Percentiles rank a stretch among this genome's conserved stretches.
Evolutionary conservation across 495 filamentous ascomycete species (phyloP).

Genomic region (Astrocystis sublimbata): DNA sequence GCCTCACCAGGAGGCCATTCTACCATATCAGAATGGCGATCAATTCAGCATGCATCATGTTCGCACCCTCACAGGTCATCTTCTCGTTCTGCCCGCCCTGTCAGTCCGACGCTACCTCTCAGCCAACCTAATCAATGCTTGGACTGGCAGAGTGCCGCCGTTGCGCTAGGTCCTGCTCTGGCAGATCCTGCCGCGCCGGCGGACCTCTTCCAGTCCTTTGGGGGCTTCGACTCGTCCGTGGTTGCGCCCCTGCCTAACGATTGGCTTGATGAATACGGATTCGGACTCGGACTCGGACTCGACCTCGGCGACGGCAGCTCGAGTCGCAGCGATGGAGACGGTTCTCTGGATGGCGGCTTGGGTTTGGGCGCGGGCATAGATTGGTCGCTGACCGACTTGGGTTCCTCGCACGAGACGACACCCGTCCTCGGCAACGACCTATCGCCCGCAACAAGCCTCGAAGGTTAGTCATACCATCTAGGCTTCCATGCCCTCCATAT

Average conservation of each 20-base stretch:
- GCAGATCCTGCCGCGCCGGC: too few relatives aligned
- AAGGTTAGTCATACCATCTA: conserved; percentile 25
- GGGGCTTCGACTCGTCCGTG: conserved; percentile 18
- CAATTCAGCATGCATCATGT: conserved; percentile 10
- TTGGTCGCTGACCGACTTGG: conserved; percentile 31
- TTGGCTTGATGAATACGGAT: conserved; percentile 27
- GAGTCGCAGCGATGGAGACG: conserved; percentile 15
- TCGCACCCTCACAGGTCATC: conserved; percentile 20
- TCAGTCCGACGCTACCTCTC: conserved; percentile 20
- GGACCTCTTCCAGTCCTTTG: conserved; percentile 34
- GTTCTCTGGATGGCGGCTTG: conserved; percentile 5
- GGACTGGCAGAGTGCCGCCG: conserved; percentile 33
- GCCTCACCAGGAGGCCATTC: conserved; percentile 29
- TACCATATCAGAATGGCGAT: conserved; percentile 35
- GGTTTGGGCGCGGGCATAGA: conserved; percentile 20
- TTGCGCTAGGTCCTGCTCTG: too few relatives aligned
- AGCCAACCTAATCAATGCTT: conserved; percentile 27
- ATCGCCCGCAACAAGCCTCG: conserved; percentile 24
- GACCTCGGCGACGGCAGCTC: conserved; percentile 17
- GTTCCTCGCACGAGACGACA: conserved; percentile 24
- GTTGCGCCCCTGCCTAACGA: conserved; percentile 25
- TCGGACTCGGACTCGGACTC: conserved; percentile 21
- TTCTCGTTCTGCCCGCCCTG: conserved; percentile 28
- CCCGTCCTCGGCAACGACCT: conserved; percentile 26
- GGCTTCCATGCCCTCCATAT: conserved; percentile 4